Evolutionary conservation across 2,329 filamentous ascomycete genomes (phyloP).

Genomic region (Fusarium albosuccineum): DNA sequence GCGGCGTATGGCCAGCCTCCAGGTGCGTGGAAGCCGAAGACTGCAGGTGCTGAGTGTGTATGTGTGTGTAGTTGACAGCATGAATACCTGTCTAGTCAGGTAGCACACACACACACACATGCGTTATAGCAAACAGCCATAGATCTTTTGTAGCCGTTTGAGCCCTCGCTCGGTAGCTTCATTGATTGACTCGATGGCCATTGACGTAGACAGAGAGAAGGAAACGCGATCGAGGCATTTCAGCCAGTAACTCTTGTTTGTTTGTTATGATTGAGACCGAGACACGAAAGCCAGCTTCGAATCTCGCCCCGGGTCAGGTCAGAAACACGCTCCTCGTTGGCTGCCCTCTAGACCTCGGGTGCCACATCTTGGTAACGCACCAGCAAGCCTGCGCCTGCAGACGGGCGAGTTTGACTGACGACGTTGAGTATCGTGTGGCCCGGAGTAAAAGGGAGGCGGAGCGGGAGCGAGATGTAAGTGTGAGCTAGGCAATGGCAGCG

Average conservation of each 20-base stretch:
- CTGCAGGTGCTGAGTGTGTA: constrained; percentile 26
- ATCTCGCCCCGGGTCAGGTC: background rate
- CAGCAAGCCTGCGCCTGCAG: constrained; percentile 28
- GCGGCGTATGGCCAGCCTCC: constrained; percentile 35
- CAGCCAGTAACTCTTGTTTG: constrained; percentile 27
- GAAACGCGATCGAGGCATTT: constrained; percentile 38
- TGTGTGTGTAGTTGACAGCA: constrained; percentile 1
- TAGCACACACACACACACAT: constrained; percentile 17
- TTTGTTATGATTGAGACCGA: constrained; percentile 46
- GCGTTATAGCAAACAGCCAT: constrained; percentile 20
- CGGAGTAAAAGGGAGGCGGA: constrained; percentile 23
- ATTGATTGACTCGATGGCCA: constrained; percentile 23
- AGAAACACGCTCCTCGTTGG: constrained; percentile 23
- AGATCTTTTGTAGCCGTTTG: constrained; percentile 11
- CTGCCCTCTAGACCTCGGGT: constrained; percentile 18
- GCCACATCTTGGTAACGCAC: constrained; percentile 34
- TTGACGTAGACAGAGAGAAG: background rate
- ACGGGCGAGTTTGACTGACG: constrained; percentile 26
- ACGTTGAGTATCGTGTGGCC: constrained; percentile 32
- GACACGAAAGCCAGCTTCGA: constrained; percentile 33
- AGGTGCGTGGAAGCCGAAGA: constrained; percentile 24
- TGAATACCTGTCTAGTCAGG: constrained; percentile 1
- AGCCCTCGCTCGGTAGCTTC: constrained; percentile 11
- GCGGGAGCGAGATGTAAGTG: constrained; percentile 5
- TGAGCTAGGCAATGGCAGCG: constrained; percentile 27